These are phyloP conservation scores for Sphenostylis stenocarpa DNA, from an alignment of 306 rosid genomes.

Conservation along the genomic window DNA sequence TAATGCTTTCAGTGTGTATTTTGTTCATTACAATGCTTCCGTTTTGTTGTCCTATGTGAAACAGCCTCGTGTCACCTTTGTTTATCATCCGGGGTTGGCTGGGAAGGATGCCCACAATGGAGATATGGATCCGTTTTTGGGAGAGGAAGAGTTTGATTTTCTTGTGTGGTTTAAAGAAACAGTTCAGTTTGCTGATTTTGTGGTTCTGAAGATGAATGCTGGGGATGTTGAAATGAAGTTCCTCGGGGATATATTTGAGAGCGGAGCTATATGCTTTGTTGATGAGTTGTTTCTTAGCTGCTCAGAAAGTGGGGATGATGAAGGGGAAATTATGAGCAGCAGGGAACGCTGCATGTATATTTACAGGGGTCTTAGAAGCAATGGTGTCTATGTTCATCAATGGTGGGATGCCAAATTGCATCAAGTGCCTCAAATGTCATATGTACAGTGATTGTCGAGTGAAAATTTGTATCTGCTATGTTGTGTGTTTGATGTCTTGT, in stretches of 20 bases:
- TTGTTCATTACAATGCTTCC: conserved; percentile 78
- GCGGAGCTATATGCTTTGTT: conserved; percentile 70
- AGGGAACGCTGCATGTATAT: conserved; percentile 63
- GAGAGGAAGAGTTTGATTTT: conserved; percentile 69
- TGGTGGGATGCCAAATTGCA: conserved; percentile 58
- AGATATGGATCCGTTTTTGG: conserved; percentile 48
- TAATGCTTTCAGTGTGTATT: conserved; percentile 60
- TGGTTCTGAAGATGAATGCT: conserved; percentile 86
- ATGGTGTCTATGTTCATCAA: conserved; percentile 89
- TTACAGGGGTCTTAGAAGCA: conserved; percentile 60
- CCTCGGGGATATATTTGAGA: conserved; percentile 61
- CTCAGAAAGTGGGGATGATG: conserved; percentile 42
- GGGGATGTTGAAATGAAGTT: conserved; percentile 69
- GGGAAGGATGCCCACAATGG: conserved; percentile 37
- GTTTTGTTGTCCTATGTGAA: conserved; percentile 60
- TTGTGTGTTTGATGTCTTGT: conserved; percentile 22
- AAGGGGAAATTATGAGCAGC: conserved; percentile 26
- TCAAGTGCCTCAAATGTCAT: not conserved
- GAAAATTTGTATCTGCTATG: not conserved
- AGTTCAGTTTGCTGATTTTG: conserved; percentile 63
- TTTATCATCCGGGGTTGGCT: conserved; percentile 82
- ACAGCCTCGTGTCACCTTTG: conserved; percentile 74
- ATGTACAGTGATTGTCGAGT: conserved; percentile 12
- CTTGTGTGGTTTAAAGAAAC: conserved; percentile 85
- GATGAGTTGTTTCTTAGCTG: conserved; percentile 83